Base-by-base conservation (phyloP, 805 yeast species). In the Suhomyces sp. region DNA sequence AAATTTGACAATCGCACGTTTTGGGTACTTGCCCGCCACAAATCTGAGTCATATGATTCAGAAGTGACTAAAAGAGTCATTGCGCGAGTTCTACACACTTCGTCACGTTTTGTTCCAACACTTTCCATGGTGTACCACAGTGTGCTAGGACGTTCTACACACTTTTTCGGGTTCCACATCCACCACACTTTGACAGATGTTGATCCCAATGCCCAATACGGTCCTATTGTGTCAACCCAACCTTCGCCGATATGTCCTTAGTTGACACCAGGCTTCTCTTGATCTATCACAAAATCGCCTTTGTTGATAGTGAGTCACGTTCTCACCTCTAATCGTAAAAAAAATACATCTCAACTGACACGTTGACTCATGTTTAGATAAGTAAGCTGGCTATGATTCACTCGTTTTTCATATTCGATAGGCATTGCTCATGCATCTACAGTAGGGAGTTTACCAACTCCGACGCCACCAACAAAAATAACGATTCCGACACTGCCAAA, bases 391-490 rank as follows among this genome's bases (percentile, higher is more conserved):
- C 12, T n/a, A 81, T 88, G 40, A 84, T 91, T 46, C 86, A 86
- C 72, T 88, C 97, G 9, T 87, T 92, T 65, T 89, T 91, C 88
- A 82, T 93, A 51, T 93, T 87, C 66, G 97, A 93, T 67, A 81
- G 94, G 66, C 97, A 93, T 71, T 89, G 97, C 70, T 73, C 87
- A 57, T 92, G 98, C 68, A 84, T 93, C 17, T 93, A 83, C 70
- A 82, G 82, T 57, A 76, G 96, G 50, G 96, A 89, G 66, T 92
- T 47, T 46, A 49, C 60, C 51, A 64, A 62, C 56, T 50, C 56
- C 22, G 60, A 47, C 15, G 35, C 61, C 7, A 62, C 68, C 50
- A 86, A 85, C 61, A 71, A 76, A 12, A 80, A 77, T 54, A 85
- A 84, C 63, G 78, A 81, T 44, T 86, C 86, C 47, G 90, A 91